Evolutionary conservation across 2,329 filamentous ascomycete species (phyloP), one percentile per base, ranked within the genome.

Genomic region (Ophiostoma sp.): DNA sequence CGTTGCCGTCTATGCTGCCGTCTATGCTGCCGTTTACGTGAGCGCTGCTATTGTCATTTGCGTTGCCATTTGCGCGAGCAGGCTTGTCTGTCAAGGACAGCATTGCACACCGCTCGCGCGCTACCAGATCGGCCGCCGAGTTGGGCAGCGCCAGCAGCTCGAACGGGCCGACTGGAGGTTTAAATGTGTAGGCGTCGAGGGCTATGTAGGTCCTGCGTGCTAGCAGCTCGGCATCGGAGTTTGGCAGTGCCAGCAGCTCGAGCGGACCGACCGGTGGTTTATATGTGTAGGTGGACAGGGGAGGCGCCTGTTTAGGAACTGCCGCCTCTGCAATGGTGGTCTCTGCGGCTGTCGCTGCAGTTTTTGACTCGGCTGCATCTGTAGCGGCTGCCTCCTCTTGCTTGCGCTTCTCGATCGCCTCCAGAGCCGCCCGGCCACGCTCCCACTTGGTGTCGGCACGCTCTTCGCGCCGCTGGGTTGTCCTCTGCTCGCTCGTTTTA

Each of bases 381-480:
- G 65, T 65, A 3, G 38, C 49, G 4, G 6, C 41, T 18, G 55
- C 52, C 3, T 60, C 67, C n/a, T 66, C 73, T 69, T 82, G 81
- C 73, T 87, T 81, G 69, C 88, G 91, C 75, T 88, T 84, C 72
- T 93, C 88, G 72, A 98, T 91, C 11, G 87, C 90, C 75, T 97
- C 90, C 73, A 92, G 87, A 77, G 97, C 93, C 67, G 89, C 86
- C 72, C 90, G 88, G n/a, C 95, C 95, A 73, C 95, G 85, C 76
- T 98, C 93, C 80, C 95, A 88, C 79, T 99, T 99, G 78, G 91
- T 88, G 74, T 91, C 85, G 70, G 88, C 88, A 63, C 95, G 87
- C 77, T 97, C 92, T 72, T 91, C 87, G 74, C 95, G 85, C 70
- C 95, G 83, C 73, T 87, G 84, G 49, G 85, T 84, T 2, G 94